Evolutionary conservation across 164 flowering plant genomes (phyloP), one percentile per base, ranked within the genome.

Genomic region (Sedum album): DNA sequence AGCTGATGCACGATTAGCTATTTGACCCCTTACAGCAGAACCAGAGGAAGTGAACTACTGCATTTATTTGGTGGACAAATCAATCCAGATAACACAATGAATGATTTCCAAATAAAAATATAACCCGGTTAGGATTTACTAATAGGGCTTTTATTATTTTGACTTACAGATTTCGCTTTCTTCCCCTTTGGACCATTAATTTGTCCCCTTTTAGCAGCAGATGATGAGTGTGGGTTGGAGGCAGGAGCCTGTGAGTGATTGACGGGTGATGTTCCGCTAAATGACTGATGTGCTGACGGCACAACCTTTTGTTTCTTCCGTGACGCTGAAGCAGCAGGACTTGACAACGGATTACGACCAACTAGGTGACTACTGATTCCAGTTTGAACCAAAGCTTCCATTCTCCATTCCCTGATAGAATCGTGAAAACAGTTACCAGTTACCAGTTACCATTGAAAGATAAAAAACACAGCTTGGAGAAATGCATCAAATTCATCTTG

Each of bases 11-110:
- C 82, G 84, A 72, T 80, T 84, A 33, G 78, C 76, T 71, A 69
- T 73, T 74, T 78, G 91, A 68, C 84, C 82, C 76, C 95, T 82
- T 68, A 87, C 94, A 71, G 77, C 35, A 67, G 82, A 75, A 68
- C 83, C 82, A 14, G 84, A 55, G 51, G 91, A 77, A 67, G 88
- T 77, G 72, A 82, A 81, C 64, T 75, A 81, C 64, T 75, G 86
- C 70, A 76, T 69, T 36, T 82, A 72, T 76, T 84, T 86, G 76
- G 74, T 72, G 51, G 79, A 68, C 61, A 84, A 53, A 30, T 66
- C 76, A 76, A 78, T 20, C 74, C 73, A 76, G 71, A 30, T 64
- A 5, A 42, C 38, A 44, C 42, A 60, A 14, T 66, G 30, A 33
- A 9, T 26, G 63, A 10, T 26, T 1, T 60, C 63, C 15, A 41